Evolutionary conservation across 2,329 filamentous ascomycete genomes (phyloP).

Genomic region (Metarhizium anisopliae): DNA sequence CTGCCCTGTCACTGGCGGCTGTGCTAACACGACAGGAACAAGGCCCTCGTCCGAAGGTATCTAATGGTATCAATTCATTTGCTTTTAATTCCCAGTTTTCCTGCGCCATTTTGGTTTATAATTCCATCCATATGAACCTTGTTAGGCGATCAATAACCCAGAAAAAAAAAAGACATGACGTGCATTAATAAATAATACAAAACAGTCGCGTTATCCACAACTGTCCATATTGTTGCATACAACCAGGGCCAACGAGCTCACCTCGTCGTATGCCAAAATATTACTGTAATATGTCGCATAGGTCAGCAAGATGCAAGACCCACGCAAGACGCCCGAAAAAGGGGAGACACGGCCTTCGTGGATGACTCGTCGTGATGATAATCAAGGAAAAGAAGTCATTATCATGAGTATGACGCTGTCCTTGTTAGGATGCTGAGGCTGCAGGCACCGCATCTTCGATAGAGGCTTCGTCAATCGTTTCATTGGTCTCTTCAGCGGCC

Average conservation of each 20-base stretch:
- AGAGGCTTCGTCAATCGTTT: neutral
- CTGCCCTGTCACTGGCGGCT: neutral
- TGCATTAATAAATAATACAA: neutral
- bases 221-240: neutral
- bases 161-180: neutral
- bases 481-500: neutral
- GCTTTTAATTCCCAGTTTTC: neutral
- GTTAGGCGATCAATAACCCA: neutral
- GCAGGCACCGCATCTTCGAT: neutral
- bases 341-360: neutral
- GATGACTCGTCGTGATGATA: neutral
- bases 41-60: neutral
- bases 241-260: neutral
- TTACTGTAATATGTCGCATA: neutral
- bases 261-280: neutral
- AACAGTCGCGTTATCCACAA: neutral
- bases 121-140: neutral
- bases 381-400: neutral
- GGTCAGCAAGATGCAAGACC: neutral
- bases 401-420: neutral
- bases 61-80: slow-evolving; percentile 2
- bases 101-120: neutral
- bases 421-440: neutral
- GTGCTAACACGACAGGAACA: neutral
- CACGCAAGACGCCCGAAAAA: neutral